Conservation (phyloP, 257 asterid genomes). For the Nicotiana paniculata region DNA sequence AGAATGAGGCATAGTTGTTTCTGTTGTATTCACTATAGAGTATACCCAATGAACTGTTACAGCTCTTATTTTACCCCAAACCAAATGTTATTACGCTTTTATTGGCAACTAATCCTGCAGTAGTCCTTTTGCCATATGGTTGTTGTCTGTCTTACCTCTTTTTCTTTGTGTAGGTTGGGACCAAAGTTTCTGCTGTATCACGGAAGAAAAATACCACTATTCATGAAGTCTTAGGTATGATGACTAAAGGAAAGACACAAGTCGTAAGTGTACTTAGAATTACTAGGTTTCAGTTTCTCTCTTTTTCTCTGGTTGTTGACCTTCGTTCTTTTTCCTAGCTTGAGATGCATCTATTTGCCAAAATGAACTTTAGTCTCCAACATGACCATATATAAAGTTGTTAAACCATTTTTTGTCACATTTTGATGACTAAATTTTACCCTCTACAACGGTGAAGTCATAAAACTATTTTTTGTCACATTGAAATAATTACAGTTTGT, state of each 20-base stretch:
- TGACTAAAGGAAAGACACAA: conserved; percentile 72
- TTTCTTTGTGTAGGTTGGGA: conserved; percentile 61
- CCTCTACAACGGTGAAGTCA: neutral
- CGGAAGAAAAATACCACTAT: conserved; percentile 82
- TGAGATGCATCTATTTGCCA: neutral
- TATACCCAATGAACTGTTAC: neutral
- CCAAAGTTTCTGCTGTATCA: conserved; percentile 89
- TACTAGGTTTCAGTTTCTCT: neutral
- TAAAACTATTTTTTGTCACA: neutral
- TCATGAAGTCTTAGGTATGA: conserved; percentile 83
- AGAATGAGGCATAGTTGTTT: neutral
- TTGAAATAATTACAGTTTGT: neutral
- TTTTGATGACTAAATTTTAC: neutral
- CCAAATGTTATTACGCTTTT: neutral
- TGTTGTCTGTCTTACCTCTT: neutral
- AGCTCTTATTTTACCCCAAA: neutral
- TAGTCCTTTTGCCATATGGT: neutral
- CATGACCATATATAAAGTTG: neutral
- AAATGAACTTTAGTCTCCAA: neutral
- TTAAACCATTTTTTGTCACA: no score
- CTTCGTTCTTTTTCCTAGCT: neutral
- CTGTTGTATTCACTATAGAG: neutral
- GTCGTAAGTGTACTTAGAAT: conserved; percentile 46
- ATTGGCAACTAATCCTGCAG: neutral
- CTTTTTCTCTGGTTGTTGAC: neutral